Evolutionary conservation across 1,139 yeast genomes (phyloP).

Genomic region (Protomyces inundatus): DNA sequence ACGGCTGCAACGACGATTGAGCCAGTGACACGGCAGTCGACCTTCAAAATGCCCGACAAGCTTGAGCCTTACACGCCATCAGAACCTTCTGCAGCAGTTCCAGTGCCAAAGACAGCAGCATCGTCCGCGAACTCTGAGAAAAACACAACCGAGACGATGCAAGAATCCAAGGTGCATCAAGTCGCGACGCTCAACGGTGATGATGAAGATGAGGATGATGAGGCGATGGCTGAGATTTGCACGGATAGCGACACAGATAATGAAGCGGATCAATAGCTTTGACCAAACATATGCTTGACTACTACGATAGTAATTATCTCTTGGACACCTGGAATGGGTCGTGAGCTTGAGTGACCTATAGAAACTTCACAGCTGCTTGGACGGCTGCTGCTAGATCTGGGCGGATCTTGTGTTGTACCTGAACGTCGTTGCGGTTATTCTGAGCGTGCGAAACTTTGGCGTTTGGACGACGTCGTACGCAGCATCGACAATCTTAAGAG

Average conservation of each 20-base stretch:
- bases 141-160: not conserved
- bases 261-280: not conserved
- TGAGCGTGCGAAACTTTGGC: too few species aligned
- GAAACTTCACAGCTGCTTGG: too few species aligned
- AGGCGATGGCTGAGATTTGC: constrained; percentile 27
- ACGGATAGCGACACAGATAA: constrained; percentile 25
- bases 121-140: not conserved
- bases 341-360: too few species aligned
- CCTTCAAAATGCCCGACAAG: not conserved
- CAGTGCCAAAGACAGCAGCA: too few species aligned
- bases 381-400: too few species aligned
- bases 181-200: not conserved
- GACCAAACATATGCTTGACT: too few species aligned
- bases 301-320: too few species aligned
- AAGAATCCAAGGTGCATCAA: constrained; percentile 4
- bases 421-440: too few species aligned
- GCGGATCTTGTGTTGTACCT: too few species aligned
- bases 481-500: too few species aligned
- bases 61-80: not conserved
- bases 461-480: too few species aligned
- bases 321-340: too few species aligned
- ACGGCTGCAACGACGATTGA: not conserved
- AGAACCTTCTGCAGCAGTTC: not conserved
- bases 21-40: not conserved
- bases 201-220: constrained; percentile 11